These are phyloP conservation scores for Prunus mongolica DNA, from an alignment of 306 rosid genomes.

Conservation along the genomic window DNA sequence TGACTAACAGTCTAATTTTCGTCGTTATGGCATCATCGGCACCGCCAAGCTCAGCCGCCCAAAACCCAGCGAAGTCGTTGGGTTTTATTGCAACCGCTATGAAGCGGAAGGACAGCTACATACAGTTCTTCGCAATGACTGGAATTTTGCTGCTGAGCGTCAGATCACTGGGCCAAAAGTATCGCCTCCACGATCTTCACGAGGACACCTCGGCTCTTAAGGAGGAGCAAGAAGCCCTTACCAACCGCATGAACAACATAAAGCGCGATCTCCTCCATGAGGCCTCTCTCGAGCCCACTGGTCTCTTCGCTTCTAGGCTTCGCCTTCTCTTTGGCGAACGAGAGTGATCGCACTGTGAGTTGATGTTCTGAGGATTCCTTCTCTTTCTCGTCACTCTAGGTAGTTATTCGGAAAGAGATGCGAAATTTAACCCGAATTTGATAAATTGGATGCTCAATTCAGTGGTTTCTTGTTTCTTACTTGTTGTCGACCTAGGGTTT, in stretches of 20 bases:
- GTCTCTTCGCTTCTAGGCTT: conserved; percentile 66
- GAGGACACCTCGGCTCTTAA: conserved; percentile 57
- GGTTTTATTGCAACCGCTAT: conserved; percentile 37
- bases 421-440: background rate
- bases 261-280: conserved; percentile 59
- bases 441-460: conserved; percentile 1
- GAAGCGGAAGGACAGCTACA: conserved; percentile 66
- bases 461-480: background rate
- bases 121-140: conserved; percentile 72
- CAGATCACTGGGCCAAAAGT: conserved; percentile 79
- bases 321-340: conserved; percentile 55
- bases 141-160: conserved; percentile 67
- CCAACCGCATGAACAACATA: conserved; percentile 46
- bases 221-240: conserved; percentile 44
- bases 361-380: background rate
- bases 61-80: conserved; percentile 22
- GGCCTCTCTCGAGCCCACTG: conserved; percentile 75
- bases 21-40: conserved; percentile 52
- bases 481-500: background rate
- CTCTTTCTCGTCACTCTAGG: background rate
- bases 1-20: background rate
- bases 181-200: conserved; percentile 56
- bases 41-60: conserved; percentile 29
- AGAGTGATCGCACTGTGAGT: conserved; percentile 30
- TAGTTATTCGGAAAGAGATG: background rate